Evolutionary conservation across 257 asterid genomes (phyloP).

Genomic region (Thymus mandschuricus): DNA sequence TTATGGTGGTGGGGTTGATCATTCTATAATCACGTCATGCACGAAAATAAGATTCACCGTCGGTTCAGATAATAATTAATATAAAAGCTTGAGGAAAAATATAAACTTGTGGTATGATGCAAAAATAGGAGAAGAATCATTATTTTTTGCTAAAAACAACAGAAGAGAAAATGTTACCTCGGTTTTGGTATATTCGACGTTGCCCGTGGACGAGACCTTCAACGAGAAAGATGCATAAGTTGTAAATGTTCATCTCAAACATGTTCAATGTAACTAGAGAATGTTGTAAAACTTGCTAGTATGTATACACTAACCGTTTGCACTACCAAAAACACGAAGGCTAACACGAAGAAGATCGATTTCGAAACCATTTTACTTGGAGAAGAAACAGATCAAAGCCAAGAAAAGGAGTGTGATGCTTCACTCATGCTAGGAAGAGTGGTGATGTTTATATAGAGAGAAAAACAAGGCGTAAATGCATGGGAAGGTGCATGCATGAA

Average conservation of each 20-base stretch:
- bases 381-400: not conserved
- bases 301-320: slow-evolving; percentile 26
- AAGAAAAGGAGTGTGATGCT: not conserved
- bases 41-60: not conserved
- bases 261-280: not conserved
- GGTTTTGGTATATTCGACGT: not conserved
- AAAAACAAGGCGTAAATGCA: not conserved
- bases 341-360: slow-evolving; percentile 31
- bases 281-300: slow-evolving; percentile 15
- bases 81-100: not conserved
- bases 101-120: not conserved
- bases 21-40: slow-evolving; percentile 4
- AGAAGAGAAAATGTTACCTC: slow-evolving; percentile 23
- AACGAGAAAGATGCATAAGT: slow-evolving; percentile 3
- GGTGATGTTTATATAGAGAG: slow-evolving; percentile 32
- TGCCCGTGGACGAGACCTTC: slow-evolving; percentile 34
- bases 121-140: not conserved
- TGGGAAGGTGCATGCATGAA: slow-evolving; percentile 29
- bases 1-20: slow-evolving; percentile 3
- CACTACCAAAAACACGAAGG: slow-evolving; percentile 28
- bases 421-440: not conserved
- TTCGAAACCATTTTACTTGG: slow-evolving; percentile 33
- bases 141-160: not conserved
- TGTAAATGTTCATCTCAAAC: not conserved
- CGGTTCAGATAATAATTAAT: not conserved